phyloP scores from a whole-genome alignment of 257 asterid genomes.

The Solanum okadae region DNA sequence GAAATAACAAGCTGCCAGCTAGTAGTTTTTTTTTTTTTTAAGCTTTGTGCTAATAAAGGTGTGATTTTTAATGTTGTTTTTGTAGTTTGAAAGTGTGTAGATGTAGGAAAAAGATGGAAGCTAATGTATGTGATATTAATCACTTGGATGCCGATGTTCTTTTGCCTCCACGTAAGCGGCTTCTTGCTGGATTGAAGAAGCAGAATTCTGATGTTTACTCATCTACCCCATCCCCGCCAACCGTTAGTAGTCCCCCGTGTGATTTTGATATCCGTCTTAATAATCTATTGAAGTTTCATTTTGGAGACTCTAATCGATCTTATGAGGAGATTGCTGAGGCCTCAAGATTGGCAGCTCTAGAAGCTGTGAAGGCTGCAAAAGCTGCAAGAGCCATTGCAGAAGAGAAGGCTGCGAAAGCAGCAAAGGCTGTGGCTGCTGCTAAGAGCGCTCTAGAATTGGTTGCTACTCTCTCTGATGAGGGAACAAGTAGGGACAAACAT shows the following conservation, averaged over 20 bases:
- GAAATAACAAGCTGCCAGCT: neutral
- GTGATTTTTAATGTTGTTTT: constrained; percentile 12
- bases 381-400: constrained; percentile 80
- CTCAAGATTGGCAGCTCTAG: constrained; percentile 61
- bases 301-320: constrained; percentile 39
- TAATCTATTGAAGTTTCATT: constrained; percentile 37
- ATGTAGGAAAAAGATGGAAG: constrained; percentile 42
- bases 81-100: constrained; percentile 25
- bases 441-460: constrained; percentile 78
- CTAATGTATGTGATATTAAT: constrained; percentile 47
- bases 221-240: constrained; percentile 25
- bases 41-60: constrained; percentile 15
- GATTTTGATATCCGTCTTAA: constrained; percentile 33
- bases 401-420: constrained; percentile 87
- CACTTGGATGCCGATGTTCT: constrained; percentile 77
- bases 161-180: constrained; percentile 93
- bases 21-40: neutral
- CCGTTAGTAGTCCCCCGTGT: constrained; percentile 15
- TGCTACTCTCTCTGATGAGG: constrained; percentile 44
- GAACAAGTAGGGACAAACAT: constrained; percentile 18
- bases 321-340: constrained; percentile 67
- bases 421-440: constrained; percentile 81
- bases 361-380: constrained; percentile 57
- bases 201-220: constrained; percentile 62
- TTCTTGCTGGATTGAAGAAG: constrained; percentile 83